Percentiles rank a stretch among this genome's conserved stretches.
Conservation (phyloP, 1,139 yeast genomes). For the Pichia norvegensis region DNA sequence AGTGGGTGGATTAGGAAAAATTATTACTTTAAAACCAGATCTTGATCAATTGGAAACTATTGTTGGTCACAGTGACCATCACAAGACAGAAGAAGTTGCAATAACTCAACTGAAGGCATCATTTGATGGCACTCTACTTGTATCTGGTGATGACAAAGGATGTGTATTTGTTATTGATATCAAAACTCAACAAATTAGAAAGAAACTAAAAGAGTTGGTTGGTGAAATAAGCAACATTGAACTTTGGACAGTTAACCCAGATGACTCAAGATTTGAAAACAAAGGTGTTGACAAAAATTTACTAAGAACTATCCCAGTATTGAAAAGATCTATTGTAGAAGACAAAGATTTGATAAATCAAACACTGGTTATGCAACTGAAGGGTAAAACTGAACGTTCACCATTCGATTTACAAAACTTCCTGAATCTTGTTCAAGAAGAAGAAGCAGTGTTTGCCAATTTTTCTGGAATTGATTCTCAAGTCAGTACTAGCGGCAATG, state of each 20-base stretch:
- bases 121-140: conserved; percentile 65
- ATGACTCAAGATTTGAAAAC: conserved; percentile 17
- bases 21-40: conserved; percentile 45
- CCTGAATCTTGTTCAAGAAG: conserved; percentile 39
- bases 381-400: not conserved
- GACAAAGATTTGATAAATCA: conserved; percentile 39
- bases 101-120: conserved; percentile 54
- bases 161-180: conserved; percentile 63
- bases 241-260: conserved; percentile 17
- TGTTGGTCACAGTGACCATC: conserved; percentile 41
- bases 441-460: conserved; percentile 46
- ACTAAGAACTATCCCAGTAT: conserved; percentile 38
- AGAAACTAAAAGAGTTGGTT: conserved; percentile 49
- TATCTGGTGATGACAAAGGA: conserved; percentile 72
- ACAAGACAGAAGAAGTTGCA: conserved; percentile 12
- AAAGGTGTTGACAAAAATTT: conserved; percentile 36
- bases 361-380: conserved; percentile 31
- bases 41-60: conserved; percentile 45
- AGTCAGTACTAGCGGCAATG: conserved; percentile 10
- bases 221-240: conserved; percentile 23
- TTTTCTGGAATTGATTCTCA: conserved; percentile 33
- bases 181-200: conserved; percentile 67
- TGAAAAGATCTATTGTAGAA: conserved; percentile 51
- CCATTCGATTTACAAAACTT: conserved; percentile 33
- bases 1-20: conserved; percentile 49